Percentiles rank a stretch among this genome's conserved stretches.
These are phyloP conservation scores for Nigrograna mackinnonii DNA, from an alignment of 2,329 filamentous ascomycete species.

Conservation along the genomic window DNA sequence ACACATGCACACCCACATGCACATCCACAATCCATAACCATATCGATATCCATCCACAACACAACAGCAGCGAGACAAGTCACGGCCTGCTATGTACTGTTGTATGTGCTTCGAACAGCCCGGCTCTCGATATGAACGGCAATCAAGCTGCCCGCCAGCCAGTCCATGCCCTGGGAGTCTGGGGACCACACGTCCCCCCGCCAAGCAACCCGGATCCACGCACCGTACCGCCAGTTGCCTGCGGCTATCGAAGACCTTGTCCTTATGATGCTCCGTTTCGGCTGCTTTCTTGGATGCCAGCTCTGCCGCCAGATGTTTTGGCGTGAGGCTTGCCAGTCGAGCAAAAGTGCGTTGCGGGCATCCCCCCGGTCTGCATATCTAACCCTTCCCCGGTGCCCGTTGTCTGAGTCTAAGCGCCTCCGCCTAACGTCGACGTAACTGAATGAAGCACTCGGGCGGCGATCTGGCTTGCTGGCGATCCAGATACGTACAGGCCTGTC, in stretches of 20 bases:
- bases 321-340: slow-evolving; percentile 36
- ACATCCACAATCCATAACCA: no score
- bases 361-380: slow-evolving; percentile 26
- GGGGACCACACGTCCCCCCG: slow-evolving; percentile 17
- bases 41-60: no score
- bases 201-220: slow-evolving; percentile 31
- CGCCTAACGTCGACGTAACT: slow-evolving; percentile 40
- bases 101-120: no score
- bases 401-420: slow-evolving; percentile 39
- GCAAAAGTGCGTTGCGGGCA: slow-evolving; percentile 26
- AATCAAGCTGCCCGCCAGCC: no score
- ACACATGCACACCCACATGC: no score
- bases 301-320: slow-evolving; percentile 16
- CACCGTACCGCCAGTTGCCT: slow-evolving; percentile 21
- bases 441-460: slow-evolving; percentile 33
- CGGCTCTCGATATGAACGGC: no score
- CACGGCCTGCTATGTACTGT: no score
- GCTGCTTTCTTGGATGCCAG: no score
- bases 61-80: no score
- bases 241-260: slow-evolving; percentile 7
- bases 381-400: slow-evolving; percentile 25
- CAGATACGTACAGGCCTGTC: slow-evolving; percentile 39
- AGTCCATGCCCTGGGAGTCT: no score
- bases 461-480: slow-evolving; percentile 42
- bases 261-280: slow-evolving; percentile 3